Conservation (phyloP, 2,329 filamentous ascomycete genomes). For the Cryphonectria carpinicola region DNA sequence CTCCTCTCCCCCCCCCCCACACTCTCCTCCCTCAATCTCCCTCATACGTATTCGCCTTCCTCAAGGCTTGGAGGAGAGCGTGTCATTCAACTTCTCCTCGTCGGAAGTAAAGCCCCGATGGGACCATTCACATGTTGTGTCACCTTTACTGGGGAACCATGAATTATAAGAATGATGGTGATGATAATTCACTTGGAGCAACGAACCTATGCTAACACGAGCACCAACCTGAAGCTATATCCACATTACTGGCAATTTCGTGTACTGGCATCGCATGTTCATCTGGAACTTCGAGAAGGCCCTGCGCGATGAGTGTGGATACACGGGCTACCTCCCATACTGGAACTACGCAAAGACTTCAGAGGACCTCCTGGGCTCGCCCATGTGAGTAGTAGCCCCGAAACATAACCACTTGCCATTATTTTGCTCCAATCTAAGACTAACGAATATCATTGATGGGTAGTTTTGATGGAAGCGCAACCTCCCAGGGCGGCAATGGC, state of each 20-base stretch:
- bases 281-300: constrained; percentile 37
- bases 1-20: background rate
- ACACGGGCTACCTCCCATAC: constrained; percentile 47
- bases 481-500: constrained; percentile 51
- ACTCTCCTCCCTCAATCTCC: background rate
- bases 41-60: background rate
- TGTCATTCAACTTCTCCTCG: background rate
- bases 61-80: background rate
- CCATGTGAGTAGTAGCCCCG: constrained; percentile 31
- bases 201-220: background rate
- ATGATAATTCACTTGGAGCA: background rate
- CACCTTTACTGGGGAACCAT: background rate
- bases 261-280: constrained; percentile 39
- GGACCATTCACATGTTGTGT: background rate
- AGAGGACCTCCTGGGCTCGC: constrained; percentile 39
- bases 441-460: constrained; percentile 39
- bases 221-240: constrained; percentile 11
- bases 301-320: constrained; percentile 40
- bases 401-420: background rate
- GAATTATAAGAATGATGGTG: background rate
- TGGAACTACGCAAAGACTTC: constrained; percentile 53
- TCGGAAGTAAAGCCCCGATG: background rate
- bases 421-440: background rate
- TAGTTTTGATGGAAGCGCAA: constrained; percentile 55
- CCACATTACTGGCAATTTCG: constrained; percentile 33